Evolutionary conservation across 2,329 filamentous ascomycete genomes (phyloP).

Genomic region (Neurospora crassa): DNA sequence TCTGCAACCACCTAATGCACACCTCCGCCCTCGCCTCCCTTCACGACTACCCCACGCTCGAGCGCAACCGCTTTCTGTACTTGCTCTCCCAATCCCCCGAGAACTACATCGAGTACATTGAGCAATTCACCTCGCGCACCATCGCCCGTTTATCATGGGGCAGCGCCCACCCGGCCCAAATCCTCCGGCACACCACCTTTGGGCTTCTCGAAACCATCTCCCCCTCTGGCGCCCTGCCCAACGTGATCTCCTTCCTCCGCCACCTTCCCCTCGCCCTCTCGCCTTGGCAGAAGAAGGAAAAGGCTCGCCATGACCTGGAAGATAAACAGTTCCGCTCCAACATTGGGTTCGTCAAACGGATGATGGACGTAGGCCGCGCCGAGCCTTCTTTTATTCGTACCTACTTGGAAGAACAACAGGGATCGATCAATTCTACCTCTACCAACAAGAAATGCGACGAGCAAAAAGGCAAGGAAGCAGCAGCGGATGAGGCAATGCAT

Average conservation of each 20-base stretch:
- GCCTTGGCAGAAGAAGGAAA: conserved; percentile 37
- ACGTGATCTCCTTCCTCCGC: conserved; percentile 29
- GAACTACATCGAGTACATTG: conserved; percentile 36
- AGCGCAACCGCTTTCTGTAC: conserved; percentile 37
- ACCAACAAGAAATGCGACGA: conserved; percentile 11
- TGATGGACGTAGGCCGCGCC: conserved; percentile 23
- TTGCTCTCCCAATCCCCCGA: conserved; percentile 28
- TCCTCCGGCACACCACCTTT: conserved; percentile 34
- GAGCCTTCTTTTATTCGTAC: conserved; percentile 32
- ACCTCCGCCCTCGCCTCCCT: conserved; percentile 26
- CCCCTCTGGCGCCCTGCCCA: conserved; percentile 34
- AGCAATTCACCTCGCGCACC: conserved; percentile 37
- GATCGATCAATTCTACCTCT: not conserved
- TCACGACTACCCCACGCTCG: conserved; percentile 32
- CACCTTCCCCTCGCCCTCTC: conserved; percentile 29
- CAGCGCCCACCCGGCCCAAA: conserved; percentile 28
- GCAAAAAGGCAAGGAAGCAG: conserved; percentile 19
- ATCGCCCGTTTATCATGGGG: conserved; percentile 38
- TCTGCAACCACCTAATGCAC: conserved; percentile 34
- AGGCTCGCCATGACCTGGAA: conserved; percentile 29
- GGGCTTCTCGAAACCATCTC: conserved; percentile 36
- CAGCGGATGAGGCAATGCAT: conserved; percentile 30
- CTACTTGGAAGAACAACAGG: conserved; percentile 23
- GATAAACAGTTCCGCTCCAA: conserved; percentile 27
- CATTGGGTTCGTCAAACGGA: conserved; percentile 26